phyloP scores from a whole-genome alignment of 495 filamentous ascomycete genomes.

The Cryomyces minteri region DNA sequence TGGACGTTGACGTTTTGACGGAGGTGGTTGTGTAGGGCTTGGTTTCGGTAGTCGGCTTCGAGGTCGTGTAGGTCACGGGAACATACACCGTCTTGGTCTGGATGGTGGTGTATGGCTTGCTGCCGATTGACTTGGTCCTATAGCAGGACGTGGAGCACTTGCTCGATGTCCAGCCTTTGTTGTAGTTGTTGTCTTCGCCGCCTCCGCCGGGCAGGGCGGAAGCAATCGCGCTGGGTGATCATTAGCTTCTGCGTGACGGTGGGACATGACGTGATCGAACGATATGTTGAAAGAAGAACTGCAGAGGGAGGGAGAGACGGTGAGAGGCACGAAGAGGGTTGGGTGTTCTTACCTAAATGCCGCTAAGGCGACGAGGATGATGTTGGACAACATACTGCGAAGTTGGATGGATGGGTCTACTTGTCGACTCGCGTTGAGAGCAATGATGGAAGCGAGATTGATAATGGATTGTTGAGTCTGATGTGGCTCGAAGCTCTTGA shows the following conservation, averaged over 20 bases:
- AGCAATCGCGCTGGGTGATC: not conserved
- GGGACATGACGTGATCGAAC: not conserved
- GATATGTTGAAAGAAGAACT: not conserved
- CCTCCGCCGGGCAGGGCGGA: not conserved
- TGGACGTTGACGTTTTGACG: not conserved
- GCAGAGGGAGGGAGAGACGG: not conserved
- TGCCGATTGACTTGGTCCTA: not conserved
- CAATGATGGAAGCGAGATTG: no score
- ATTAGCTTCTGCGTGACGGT: not conserved
- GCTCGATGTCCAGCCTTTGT: not conserved
- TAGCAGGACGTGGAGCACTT: not conserved
- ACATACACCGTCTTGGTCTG: slow-evolving; percentile 8
- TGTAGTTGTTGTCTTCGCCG: not conserved
- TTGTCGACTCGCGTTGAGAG: no score
- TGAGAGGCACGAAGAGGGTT: no score
- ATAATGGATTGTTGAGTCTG: no score
- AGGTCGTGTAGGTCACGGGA: slow-evolving; percentile 2
- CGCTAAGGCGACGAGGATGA: no score
- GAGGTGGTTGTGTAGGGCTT: not conserved
- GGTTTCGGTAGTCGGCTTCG: not conserved
- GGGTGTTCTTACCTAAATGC: no score
- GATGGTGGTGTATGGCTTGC: not conserved
- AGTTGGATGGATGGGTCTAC: no score
- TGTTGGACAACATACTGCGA: no score
- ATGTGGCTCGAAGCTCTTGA: no score